Percentiles rank a stretch among this genome's conserved stretches.
Evolutionary conservation across 257 asterid genomes (phyloP).

Genomic region (Linderniella brevidens): DNA sequence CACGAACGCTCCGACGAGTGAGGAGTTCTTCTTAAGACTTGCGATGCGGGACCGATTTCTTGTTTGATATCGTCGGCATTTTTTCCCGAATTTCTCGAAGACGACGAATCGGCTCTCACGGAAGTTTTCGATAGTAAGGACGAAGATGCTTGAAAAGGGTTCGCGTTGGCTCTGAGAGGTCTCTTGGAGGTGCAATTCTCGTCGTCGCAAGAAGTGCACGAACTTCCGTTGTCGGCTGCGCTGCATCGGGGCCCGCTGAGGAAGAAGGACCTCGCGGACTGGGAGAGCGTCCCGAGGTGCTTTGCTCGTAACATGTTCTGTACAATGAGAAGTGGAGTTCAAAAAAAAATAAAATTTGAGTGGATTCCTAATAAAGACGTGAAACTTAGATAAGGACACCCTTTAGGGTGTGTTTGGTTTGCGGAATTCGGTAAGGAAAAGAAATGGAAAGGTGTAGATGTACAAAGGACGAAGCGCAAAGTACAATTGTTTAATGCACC

Average conservation of each 20-base stretch:
- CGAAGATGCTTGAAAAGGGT: constrained; percentile 24
- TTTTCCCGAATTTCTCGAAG: constrained; percentile 31
- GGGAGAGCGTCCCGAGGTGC: constrained; percentile 74
- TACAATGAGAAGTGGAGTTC: constrained; percentile 8
- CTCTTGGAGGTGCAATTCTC: constrained; percentile 49
- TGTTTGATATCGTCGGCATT: constrained; percentile 22
- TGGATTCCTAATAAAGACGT: too few species aligned
- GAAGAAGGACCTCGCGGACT: constrained; percentile 66
- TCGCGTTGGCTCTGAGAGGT: constrained; percentile 26
- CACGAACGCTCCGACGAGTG: too few species aligned
- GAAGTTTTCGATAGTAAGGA: constrained; percentile 30
- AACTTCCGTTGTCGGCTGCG: constrained; percentile 62
- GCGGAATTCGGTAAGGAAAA: too few species aligned
- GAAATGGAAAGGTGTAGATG: too few species aligned
- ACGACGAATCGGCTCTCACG: constrained; percentile 25
- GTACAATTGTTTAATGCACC: too few species aligned
- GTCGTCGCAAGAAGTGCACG: constrained; percentile 76
- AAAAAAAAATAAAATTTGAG: too few species aligned
- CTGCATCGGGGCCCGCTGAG: constrained; percentile 60
- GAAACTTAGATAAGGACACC: too few species aligned
- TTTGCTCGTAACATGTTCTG: constrained; percentile 85
- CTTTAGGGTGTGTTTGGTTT: too few species aligned
- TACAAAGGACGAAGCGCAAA: too few species aligned
- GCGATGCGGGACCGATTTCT: constrained; percentile 18
- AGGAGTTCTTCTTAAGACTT: constrained; percentile 19